Conservation (phyloP, 148 eudicot species). For the Talinum fruticosum region DNA sequence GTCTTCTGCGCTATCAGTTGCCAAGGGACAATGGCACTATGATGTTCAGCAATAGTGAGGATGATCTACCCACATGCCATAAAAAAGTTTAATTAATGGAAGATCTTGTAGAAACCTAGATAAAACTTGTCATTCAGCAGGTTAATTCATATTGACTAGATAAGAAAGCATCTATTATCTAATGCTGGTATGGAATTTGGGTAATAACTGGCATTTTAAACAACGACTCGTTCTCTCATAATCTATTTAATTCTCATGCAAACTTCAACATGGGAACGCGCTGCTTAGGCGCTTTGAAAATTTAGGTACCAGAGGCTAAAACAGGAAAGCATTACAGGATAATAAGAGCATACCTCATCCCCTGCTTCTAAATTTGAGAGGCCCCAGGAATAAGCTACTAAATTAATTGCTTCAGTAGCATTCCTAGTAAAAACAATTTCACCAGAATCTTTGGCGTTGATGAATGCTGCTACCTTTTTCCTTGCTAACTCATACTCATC, state of each 20-base stretch:
- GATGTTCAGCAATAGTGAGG: slow-evolving; percentile 91
- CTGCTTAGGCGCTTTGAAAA: no score
- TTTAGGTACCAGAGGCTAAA: no score
- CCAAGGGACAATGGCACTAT: slow-evolving; percentile 97
- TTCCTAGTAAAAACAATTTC: slow-evolving; percentile 92
- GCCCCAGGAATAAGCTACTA: slow-evolving; percentile 96
- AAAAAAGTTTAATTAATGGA: no score
- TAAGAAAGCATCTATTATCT: no score
- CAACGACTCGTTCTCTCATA: no score
- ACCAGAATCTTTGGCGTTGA: slow-evolving; percentile 66
- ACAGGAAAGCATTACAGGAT: not conserved
- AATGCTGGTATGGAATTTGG: no score
- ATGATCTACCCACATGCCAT: slow-evolving; percentile 49
- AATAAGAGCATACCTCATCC: slow-evolving; percentile 69
- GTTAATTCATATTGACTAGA: no score
- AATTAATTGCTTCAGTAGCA: slow-evolving; percentile 96
- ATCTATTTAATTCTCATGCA: no score
- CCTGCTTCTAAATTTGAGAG: slow-evolving; percentile 62
- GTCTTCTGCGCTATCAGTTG: slow-evolving; percentile 85
- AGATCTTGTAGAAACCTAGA: no score
- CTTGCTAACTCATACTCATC: slow-evolving; percentile 90
- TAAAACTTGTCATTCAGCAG: no score
- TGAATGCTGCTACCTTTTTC: slow-evolving; percentile 77
- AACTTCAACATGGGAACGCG: no score
- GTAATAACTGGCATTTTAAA: no score